A percentile compares a stretch with the other conserved stretches of the same genome.
phyloP scores from a whole-genome alignment of 768 basidiomycete species.

The Mycena chlorophos region DNA sequence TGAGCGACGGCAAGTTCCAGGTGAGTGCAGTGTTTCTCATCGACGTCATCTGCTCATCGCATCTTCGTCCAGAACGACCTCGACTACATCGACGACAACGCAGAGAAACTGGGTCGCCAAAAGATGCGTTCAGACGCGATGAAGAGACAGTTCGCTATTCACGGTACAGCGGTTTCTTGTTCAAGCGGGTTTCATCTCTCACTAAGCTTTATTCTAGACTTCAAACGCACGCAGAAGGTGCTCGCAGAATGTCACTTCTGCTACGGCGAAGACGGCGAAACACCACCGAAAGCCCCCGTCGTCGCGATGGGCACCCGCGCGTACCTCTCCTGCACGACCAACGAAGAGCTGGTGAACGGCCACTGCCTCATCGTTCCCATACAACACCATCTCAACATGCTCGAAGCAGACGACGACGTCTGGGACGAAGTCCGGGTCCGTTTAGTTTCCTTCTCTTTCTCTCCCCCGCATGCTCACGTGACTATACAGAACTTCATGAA shows the following conservation, averaged over 20 bases:
- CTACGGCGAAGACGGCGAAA: conserved; percentile 84
- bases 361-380: conserved; percentile 96
- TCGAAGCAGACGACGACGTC: conserved; percentile 95
- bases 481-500: conserved; percentile 76
- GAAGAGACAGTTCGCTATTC: conserved; percentile 95
- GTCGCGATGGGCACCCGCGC: conserved; percentile 88
- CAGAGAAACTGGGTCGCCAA: conserved; percentile 85
- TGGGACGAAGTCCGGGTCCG: conserved; percentile 95
- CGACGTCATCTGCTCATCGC: neutral
- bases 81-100: conserved; percentile 97
- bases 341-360: conserved; percentile 86
- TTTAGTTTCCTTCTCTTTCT: conserved; percentile 12
- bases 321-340: conserved; percentile 87
- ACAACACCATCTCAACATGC: conserved; percentile 86
- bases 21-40: conserved; percentile 44
- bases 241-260: conserved; percentile 85
- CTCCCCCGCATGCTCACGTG: conserved; percentile 6
- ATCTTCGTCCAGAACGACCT: conserved; percentile 62
- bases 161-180: conserved; percentile 55
- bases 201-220: conserved; percentile 55
- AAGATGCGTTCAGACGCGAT: conserved; percentile 97
- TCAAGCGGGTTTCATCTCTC: neutral
- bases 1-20: conserved; percentile 85
- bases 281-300: conserved; percentile 81
- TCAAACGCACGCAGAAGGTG: conserved; percentile 90